Evolutionary conservation across 2,329 filamentous ascomycete genomes (phyloP).

Genomic region (Alternaria panax): DNA sequence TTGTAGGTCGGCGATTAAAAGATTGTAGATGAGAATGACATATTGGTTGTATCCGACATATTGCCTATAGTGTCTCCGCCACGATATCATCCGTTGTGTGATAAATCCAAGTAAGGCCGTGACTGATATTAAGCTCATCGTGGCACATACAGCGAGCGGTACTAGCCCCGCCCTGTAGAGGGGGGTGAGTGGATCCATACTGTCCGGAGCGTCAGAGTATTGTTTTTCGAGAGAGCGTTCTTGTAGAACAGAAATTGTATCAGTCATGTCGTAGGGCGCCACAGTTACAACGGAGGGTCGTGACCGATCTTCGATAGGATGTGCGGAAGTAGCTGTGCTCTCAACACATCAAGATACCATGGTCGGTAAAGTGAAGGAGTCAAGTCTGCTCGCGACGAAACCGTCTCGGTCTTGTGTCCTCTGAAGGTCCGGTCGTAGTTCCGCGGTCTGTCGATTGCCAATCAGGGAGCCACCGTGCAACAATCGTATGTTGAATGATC

Average conservation of each 20-base stretch:
- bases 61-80: slow-evolving; percentile 56
- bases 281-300: slow-evolving; percentile 12
- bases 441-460: slow-evolving; percentile 1
- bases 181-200: slow-evolving; percentile 40
- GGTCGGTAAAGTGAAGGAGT: slow-evolving; percentile 15
- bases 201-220: slow-evolving; percentile 38
- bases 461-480: background rate
- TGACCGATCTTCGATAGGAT: background rate
- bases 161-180: slow-evolving; percentile 53
- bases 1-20: slow-evolving; percentile 62
- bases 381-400: slow-evolving; percentile 4
- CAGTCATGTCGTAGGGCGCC: slow-evolving; percentile 14
- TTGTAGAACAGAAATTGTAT: slow-evolving; percentile 18
- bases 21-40: slow-evolving; percentile 62
- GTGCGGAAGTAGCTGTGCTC: slow-evolving; percentile 11
- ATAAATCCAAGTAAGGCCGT: slow-evolving; percentile 56
- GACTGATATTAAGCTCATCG: slow-evolving; percentile 57
- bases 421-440: slow-evolving; percentile 2
- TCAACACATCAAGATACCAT: slow-evolving; percentile 27
- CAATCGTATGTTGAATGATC: background rate
- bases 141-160: slow-evolving; percentile 56
- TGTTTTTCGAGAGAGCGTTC: slow-evolving; percentile 24
- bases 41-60: slow-evolving; percentile 64
- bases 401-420: slow-evolving; percentile 8
- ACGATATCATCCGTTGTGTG: slow-evolving; percentile 60